Percentiles rank a stretch among this genome's conserved stretches.
These are phyloP conservation scores for Candida ovalis DNA, from an alignment of 805 yeast genomes.

Conservation along the genomic window DNA sequence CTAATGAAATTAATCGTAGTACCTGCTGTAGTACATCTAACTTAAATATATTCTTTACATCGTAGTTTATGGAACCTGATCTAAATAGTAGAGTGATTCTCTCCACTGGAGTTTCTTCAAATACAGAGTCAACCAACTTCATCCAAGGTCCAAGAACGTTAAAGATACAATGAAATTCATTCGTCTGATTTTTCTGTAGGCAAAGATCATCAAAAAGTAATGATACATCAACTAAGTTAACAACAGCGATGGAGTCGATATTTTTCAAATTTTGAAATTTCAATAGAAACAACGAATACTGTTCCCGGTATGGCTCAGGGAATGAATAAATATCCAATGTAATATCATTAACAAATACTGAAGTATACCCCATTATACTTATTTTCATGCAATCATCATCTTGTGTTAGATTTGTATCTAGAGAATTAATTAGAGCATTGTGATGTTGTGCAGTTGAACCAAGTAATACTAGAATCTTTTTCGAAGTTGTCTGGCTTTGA, in stretches of 20 bases:
- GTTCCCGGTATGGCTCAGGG: slow-evolving; percentile 1
- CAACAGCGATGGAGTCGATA: not conserved
- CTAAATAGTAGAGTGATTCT: not conserved
- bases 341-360: slow-evolving; percentile 4
- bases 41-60: not conserved
- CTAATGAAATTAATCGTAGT: not conserved
- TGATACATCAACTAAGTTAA: not conserved
- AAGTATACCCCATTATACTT: slow-evolving; percentile 11
- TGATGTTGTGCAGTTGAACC: slow-evolving; percentile 10
- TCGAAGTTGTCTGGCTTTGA: slow-evolving; percentile 1
- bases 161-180: not conserved
- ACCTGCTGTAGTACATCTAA: not conserved
- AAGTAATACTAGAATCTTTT: slow-evolving; percentile 5
- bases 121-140: not conserved
- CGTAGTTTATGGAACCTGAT: not conserved
- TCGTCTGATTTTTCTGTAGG: not conserved
- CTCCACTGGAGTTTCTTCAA: not conserved
- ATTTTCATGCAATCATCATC: not conserved
- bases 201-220: not conserved
- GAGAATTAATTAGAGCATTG: not conserved
- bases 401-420: not conserved
- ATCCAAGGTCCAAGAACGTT: not conserved
- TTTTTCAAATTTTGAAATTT: slow-evolving; percentile 1
- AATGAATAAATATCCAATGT: slow-evolving; percentile 10
- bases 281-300: not conserved